phyloP scores from a whole-genome alignment of 1,139 yeast genomes.

The Candida tropicalis region DNA sequence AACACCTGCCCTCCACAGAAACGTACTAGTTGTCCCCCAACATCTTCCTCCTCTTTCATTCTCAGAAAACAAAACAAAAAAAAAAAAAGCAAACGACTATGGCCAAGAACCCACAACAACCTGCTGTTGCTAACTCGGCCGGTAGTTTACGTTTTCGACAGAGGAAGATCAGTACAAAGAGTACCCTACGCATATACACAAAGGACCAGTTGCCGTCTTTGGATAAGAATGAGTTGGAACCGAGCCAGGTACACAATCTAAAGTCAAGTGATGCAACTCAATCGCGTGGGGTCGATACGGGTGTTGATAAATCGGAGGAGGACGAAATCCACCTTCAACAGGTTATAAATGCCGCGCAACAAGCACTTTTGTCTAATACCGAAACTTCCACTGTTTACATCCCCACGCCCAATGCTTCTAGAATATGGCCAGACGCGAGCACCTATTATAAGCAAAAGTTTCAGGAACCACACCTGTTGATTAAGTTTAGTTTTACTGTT shows the following conservation, averaged over 20 bases:
- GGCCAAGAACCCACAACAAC: constrained; percentile 35
- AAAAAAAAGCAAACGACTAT: no score
- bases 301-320: constrained; percentile 97
- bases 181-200: constrained; percentile 81
- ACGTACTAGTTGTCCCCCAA: no score
- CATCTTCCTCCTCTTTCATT: no score
- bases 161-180: constrained; percentile 88
- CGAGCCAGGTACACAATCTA: constrained; percentile 47
- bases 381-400: constrained; percentile 57
- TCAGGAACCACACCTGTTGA: constrained; percentile 74
- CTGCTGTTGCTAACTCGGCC: constrained; percentile 49
- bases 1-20: no score
- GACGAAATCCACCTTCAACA: constrained; percentile 95
- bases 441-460: constrained; percentile 66
- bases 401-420: constrained; percentile 96
- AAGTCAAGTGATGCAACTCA: constrained; percentile 43
- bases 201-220: constrained; percentile 60
- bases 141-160: constrained; percentile 63
- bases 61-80: no score
- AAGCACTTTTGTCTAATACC: constrained; percentile 51
- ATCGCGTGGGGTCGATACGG: constrained; percentile 70
- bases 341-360: constrained; percentile 77
- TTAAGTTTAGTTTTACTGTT: constrained; percentile 89
- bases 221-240: constrained; percentile 54
- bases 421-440: constrained; percentile 74